Conservation (phyloP, 371 early-diverging fungal species). For the Choanephora cucurbitarum region DNA sequence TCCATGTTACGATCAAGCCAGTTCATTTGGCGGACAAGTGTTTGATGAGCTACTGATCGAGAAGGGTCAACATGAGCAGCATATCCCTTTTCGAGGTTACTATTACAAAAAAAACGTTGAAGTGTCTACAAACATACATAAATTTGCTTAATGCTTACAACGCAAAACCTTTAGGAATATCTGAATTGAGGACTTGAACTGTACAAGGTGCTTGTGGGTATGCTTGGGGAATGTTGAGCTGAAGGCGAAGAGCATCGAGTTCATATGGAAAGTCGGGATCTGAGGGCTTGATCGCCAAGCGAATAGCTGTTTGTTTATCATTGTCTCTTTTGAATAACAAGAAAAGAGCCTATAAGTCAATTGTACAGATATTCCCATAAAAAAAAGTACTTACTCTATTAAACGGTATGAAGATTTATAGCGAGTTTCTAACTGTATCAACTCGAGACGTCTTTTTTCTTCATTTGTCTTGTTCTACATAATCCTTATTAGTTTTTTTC, state of each 20-base stretch:
- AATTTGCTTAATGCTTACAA: conserved; percentile 31
- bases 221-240: conserved; percentile 48
- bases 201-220: conserved; percentile 46
- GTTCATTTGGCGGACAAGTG: conserved; percentile 55
- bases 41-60: conserved; percentile 20
- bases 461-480: background rate
- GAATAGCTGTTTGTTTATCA: conserved; percentile 28
- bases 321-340: conserved; percentile 21
- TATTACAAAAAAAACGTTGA: background rate
- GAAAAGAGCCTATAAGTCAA: background rate
- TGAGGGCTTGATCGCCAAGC: conserved; percentile 56
- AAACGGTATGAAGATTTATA: conserved; percentile 25
- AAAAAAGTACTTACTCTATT: conserved; percentile 12
- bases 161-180: conserved; percentile 68
- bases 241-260: conserved; percentile 56
- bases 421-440: conserved; percentile 28
- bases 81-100: conserved; percentile 25
- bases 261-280: conserved; percentile 83
- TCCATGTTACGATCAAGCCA: conserved; percentile 67
- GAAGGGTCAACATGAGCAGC: conserved; percentile 4
- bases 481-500: background rate
- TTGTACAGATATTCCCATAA: background rate
- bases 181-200: conserved; percentile 58
- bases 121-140: background rate
- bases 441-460: conserved; percentile 23